Percentiles rank a stretch among this genome's conserved stretches.
phyloP scores from a whole-genome alignment of 805 yeast genomes.

The Jamesozyma rosinii region DNA sequence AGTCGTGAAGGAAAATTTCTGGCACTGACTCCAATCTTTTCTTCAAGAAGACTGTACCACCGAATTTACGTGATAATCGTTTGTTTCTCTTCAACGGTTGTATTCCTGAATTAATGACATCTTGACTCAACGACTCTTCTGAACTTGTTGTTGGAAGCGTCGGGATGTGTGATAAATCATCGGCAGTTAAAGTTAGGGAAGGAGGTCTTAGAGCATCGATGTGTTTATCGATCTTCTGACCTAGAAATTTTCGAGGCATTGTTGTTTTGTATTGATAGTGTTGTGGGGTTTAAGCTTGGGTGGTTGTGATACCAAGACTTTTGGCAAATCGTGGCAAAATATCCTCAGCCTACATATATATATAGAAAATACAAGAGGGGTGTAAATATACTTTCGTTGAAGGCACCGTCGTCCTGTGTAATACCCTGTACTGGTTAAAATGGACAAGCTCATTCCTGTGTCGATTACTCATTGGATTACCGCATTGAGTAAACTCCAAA shows the following conservation, averaged over 20 bases:
- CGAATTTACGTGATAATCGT: constrained; percentile 17
- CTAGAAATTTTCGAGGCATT: constrained; percentile 28
- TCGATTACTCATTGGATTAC: too few species aligned
- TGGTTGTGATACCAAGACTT: too few species aligned
- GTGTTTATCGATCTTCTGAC: constrained; percentile 21
- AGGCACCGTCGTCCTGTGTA: too few species aligned
- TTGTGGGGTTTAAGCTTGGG: too few species aligned
- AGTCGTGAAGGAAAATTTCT: constrained; percentile 23
- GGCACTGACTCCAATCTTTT: constrained; percentile 28
- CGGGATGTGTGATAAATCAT: constrained; percentile 24
- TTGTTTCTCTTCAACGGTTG: constrained; percentile 2
- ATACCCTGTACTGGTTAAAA: too few species aligned
- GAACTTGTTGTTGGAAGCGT: constrained; percentile 5
- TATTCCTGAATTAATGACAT: not conserved
- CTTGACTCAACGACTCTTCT: not conserved
- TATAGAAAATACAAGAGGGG: too few species aligned
- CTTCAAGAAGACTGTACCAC: constrained; percentile 24
- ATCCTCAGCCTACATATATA: too few species aligned
- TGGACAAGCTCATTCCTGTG: too few species aligned
- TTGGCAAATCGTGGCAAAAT: too few species aligned
- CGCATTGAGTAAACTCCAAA: too few species aligned
- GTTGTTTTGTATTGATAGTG: too few species aligned
- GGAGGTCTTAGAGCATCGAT: constrained; percentile 26
- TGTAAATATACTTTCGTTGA: too few species aligned
- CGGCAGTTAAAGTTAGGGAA: constrained; percentile 23